Base-by-base conservation (phyloP, 2,329 filamentous ascomycete genomes). In the Clonostachys byssicola region DNA sequence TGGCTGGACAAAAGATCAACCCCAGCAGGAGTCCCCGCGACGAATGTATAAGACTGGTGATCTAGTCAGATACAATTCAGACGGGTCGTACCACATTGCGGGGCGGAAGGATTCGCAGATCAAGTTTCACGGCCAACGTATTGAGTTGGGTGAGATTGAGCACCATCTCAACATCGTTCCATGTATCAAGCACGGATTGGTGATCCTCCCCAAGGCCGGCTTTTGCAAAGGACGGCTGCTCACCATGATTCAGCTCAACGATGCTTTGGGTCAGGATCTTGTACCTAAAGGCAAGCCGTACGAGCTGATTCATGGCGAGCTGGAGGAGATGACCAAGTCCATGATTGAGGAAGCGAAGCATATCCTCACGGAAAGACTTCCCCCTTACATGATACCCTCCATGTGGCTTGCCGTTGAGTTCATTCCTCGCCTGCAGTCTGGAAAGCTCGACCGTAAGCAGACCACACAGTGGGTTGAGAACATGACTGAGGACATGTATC, bases 31-130 rank as follows among this genome's bases (percentile, higher is more conserved):
- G 23, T 30, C 23, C 16, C 34, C 12, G 18, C 36, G 14, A 20
- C 12, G 23, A 30, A 30, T 30, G 23, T 78, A 76, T 50, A 68
- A 67, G 43, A 74, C 74, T 2, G 74, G 75, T 7, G 74, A 78
- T 52, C 61, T 77, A 10, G 74, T 61, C 3, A 59, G 60, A 41
- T 73, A 74, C 23, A 58, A 67, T 14, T 55, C 59, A 0, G 65
- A 75, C 44, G 70, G 71, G 1, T 56, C 59, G 5, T 56, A 77
- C 5, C 51, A 66, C 1, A 76, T 70, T 36, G 56, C 76, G 34
- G 61, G 63, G 2, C 55, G 63, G 0, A 57, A 54, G 9, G 62
- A 65, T 5, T 42, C 51, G 1, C 62, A 66, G 46, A 54, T 65
- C 49, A 66, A 66, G 51, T 54, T 66, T 5, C 56, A 56, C n/a